Evolutionary conservation across 768 basidiomycete species (phyloP).

Genomic region (Trametes elegans): DNA sequence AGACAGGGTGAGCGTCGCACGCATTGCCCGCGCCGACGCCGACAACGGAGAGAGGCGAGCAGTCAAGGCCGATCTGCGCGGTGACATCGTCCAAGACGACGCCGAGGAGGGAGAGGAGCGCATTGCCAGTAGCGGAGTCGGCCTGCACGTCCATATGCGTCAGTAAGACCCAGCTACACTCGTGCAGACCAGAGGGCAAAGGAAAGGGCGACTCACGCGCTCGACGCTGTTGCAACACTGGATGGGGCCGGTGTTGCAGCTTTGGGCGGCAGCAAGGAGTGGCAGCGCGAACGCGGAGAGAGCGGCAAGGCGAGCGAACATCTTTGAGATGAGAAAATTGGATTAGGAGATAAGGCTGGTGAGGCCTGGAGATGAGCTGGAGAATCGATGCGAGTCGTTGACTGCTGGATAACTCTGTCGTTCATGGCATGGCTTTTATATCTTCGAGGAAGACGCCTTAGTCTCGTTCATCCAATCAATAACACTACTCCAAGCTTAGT

Average conservation of each 20-base stretch:
- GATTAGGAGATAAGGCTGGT: background rate
- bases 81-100: slow-evolving; percentile 2
- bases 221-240: slow-evolving; percentile 32
- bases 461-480: no score
- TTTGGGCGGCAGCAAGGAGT: slow-evolving; percentile 1
- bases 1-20: no score
- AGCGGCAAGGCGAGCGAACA: slow-evolving; percentile 15
- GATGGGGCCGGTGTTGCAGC: slow-evolving; percentile 30
- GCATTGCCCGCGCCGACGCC: no score
- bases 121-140: background rate
- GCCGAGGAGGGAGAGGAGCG: slow-evolving; percentile 11
- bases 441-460: no score
- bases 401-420: background rate
- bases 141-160: background rate
- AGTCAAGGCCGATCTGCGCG: slow-evolving; percentile 24
- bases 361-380: background rate
- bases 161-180: no score
- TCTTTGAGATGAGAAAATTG: background rate
- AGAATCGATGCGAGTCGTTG: background rate
- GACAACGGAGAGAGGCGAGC: no score
- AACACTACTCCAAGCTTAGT: no score
- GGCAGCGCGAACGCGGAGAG: slow-evolving; percentile 13
- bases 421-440: background rate
- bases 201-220: slow-evolving; percentile 6
- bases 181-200: background rate